These are phyloP conservation scores for Apiotrichum gracile DNA, from an alignment of 1,284 basidiomycete species.

Conservation along the genomic window DNA sequence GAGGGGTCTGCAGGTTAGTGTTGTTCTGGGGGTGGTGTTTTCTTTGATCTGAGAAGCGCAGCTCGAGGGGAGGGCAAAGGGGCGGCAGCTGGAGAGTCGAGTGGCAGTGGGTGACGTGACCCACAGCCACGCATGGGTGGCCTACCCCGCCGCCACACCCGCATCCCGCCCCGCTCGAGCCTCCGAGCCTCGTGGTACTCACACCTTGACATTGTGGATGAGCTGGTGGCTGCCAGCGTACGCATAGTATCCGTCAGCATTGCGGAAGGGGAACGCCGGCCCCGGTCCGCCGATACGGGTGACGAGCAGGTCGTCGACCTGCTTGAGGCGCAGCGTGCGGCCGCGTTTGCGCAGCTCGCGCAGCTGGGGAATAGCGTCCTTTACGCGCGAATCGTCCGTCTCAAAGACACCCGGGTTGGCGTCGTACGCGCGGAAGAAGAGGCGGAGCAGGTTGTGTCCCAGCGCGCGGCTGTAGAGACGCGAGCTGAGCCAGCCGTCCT, in stretches of 20 bases:
- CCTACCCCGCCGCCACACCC: neutral
- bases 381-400: conserved; percentile 9
- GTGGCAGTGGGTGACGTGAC: too few species aligned
- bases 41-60: too few species aligned
- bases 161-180: neutral
- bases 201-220: conserved; percentile 41
- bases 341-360: conserved; percentile 16
- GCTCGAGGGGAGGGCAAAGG: neutral
- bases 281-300: conserved; percentile 69
- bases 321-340: conserved; percentile 22
- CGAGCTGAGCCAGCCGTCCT: conserved; percentile 59
- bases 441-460: conserved; percentile 66
- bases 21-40: too few species aligned
- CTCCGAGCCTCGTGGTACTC: conserved; percentile 15
- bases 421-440: conserved; percentile 61
- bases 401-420: conserved; percentile 28
- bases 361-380: conserved; percentile 17
- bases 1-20: conserved; percentile 43
- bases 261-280: conserved; percentile 65
- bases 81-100: too few species aligned
- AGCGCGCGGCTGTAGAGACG: conserved; percentile 76
- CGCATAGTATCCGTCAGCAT: conserved; percentile 73
- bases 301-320: conserved; percentile 58
- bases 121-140: too few species aligned
- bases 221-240: conserved; percentile 53